Evolutionary conservation across 23 red algal genomes (phyloP).

Genomic region (Gracilaria vermiculophylla): DNA sequence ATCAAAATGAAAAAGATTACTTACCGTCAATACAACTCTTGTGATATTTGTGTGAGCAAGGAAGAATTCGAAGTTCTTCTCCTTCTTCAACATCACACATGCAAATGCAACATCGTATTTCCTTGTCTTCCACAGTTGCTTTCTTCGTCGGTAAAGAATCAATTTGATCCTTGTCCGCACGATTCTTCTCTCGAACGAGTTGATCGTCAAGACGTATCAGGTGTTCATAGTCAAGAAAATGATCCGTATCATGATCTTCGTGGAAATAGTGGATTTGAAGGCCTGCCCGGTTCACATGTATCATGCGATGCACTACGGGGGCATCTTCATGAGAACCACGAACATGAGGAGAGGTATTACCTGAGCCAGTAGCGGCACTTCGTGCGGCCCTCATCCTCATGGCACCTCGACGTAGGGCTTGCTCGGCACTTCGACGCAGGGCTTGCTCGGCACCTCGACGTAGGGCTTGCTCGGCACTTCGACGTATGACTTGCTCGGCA

Average conservation of each 20-base stretch:
- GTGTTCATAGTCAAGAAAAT: slow-evolving; percentile 41
- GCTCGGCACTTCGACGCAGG: background rate
- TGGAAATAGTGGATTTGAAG: slow-evolving; percentile 25
- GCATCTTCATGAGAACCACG: background rate
- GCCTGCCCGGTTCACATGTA: background rate
- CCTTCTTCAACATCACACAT: slow-evolving; percentile 63
- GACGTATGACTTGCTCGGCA: no score
- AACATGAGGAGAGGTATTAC: background rate
- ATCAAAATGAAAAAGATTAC: background rate
- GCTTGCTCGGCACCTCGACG: no score
- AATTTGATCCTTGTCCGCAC: slow-evolving; percentile 40
- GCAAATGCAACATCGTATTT: slow-evolving; percentile 58
- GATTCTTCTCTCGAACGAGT: slow-evolving; percentile 53
- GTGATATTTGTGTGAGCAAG: slow-evolving; percentile 48
- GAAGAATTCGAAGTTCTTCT: slow-evolving; percentile 39
- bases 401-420: background rate
- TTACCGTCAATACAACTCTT: slow-evolving; percentile 63
- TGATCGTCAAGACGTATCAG: slow-evolving; percentile 49
- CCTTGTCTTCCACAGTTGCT: slow-evolving; percentile 42
- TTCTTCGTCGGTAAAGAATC: slow-evolving; percentile 36
- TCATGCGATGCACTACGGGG: background rate
- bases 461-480: no score
- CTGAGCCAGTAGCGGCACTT: no score
- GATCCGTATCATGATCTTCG: background rate
- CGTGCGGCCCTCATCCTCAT: background rate